These are phyloP conservation scores for Rhynchosporium graminicola DNA, from an alignment of 2,329 filamentous ascomycete species.

Conservation along the genomic window DNA sequence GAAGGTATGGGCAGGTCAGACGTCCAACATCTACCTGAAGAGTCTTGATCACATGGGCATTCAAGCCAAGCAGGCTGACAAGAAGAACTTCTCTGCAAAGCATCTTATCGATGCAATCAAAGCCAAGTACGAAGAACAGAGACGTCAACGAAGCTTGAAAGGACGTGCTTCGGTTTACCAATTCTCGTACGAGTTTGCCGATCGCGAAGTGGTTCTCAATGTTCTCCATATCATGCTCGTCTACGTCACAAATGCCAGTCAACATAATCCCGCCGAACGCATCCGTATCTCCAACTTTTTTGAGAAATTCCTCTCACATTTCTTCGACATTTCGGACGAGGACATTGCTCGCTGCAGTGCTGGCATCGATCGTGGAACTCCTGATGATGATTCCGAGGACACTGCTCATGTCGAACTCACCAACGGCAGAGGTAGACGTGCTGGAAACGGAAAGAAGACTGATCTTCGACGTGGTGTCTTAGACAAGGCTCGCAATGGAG, in stretches of 20 bases:
- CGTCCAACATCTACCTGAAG: slow-evolving; percentile 91
- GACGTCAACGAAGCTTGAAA: slow-evolving; percentile 67
- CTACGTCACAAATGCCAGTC: slow-evolving; percentile 67
- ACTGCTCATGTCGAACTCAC: slow-evolving; percentile 67
- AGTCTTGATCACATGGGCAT: slow-evolving; percentile 97
- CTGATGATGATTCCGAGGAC: slow-evolving; percentile 72
- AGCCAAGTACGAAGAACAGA: slow-evolving; percentile 88
- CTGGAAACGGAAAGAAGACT: slow-evolving; percentile 67
- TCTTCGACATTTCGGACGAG: slow-evolving; percentile 75
- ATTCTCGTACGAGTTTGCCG: slow-evolving; percentile 72
- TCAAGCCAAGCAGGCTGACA: slow-evolving; percentile 83
- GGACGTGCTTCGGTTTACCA: slow-evolving; percentile 68
- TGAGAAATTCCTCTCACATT: slow-evolving; percentile 72
- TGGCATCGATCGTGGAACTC: slow-evolving; percentile 68
- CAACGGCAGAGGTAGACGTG: slow-evolving; percentile 66
- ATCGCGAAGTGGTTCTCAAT: slow-evolving; percentile 67
- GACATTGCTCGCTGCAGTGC: slow-evolving; percentile 66
- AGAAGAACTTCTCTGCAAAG: slow-evolving; percentile 87
- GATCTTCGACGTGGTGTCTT: slow-evolving; percentile 84
- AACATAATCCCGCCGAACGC: slow-evolving; percentile 72
- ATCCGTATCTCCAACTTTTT: slow-evolving; percentile 74
- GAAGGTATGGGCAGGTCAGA: slow-evolving; percentile 97
- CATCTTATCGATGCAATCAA: slow-evolving; percentile 88
- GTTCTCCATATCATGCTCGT: slow-evolving; percentile 63
- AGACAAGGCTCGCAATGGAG: slow-evolving; percentile 72